Conservation (phyloP, 768 basidiomycete genomes). For the Boletus fagicola region DNA sequence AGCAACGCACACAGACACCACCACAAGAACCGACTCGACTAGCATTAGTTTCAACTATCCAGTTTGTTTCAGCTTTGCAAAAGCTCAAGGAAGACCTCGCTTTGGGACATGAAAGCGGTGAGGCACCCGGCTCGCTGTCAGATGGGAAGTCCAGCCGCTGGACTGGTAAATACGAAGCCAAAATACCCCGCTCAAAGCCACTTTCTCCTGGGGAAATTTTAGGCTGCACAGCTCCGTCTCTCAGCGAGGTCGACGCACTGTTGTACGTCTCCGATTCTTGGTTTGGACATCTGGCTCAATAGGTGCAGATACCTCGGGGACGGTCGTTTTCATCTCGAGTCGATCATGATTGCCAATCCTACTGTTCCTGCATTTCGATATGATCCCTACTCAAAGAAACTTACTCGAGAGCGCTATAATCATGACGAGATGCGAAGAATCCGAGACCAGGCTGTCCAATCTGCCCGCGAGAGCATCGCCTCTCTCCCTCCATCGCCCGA, state of each 20-base stretch:
- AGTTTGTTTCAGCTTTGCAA: conserved; percentile 93
- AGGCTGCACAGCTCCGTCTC: conserved; percentile 90
- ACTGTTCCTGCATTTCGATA: conserved; percentile 93
- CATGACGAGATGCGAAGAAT: conserved; percentile 82
- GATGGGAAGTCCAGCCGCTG: conserved; percentile 33
- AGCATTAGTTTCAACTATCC: conserved; percentile 95
- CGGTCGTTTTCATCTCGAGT: conserved; percentile 96
- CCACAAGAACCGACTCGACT: conserved; percentile 55
- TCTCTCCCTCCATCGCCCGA: conserved; percentile 19
- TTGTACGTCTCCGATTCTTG: conserved; percentile 52
- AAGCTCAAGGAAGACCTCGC: conserved; percentile 78
- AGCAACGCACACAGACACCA: conserved; percentile 17
- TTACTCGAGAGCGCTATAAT: conserved; percentile 89
- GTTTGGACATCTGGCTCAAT: conserved; percentile 1
- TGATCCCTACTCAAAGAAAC: conserved; percentile 97
- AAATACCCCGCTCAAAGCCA: conserved; percentile 85
- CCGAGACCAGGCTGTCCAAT: conserved; percentile 71
- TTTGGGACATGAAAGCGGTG: conserved; percentile 31
- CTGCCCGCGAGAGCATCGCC: conserved; percentile 65
- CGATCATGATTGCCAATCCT: conserved; percentile 99
- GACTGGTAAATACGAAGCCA: conserved; percentile 68
- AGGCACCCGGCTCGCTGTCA: background rate
- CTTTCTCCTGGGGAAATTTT: conserved; percentile 95
- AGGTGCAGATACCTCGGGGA: conserved; percentile 88
- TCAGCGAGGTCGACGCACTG: conserved; percentile 82